Percentiles rank a stretch among this genome's conserved stretches.
Conservation (phyloP, 2,329 filamentous ascomycete genomes). For the Paraconiothyrium sp. region DNA sequence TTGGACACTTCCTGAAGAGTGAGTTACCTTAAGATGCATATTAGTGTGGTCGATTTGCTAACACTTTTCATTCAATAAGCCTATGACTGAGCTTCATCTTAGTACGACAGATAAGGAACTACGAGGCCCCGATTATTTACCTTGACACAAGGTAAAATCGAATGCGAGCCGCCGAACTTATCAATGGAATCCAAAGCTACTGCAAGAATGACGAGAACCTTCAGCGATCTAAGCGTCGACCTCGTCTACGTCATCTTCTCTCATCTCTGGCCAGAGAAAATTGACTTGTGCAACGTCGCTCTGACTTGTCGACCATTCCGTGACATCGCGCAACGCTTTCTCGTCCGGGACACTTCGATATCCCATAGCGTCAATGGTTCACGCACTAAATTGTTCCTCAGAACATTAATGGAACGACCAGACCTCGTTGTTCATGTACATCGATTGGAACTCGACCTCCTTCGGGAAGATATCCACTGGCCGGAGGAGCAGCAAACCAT, state of each 20-base stretch:
- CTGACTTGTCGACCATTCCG: conserved; percentile 16
- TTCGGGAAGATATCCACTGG: conserved; percentile 18
- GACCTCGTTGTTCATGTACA: conserved; percentile 18
- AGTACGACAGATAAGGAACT: no score
- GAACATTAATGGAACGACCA: conserved; percentile 14
- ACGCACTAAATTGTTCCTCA: conserved; percentile 16
- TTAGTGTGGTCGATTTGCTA: no score
- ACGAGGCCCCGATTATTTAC: no score
- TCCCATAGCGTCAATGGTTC: conserved; percentile 12
- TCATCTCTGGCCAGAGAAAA: conserved; percentile 15
- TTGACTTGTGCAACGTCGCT: conserved; percentile 3
- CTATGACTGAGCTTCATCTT: no score
- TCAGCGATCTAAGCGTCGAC: conserved; percentile 17
- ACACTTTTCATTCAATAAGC: no score
- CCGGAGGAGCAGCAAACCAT: conserved; percentile 17
- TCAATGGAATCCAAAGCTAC: background rate
- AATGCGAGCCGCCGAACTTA: background rate
- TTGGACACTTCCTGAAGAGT: no score
- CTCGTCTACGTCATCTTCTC: conserved; percentile 20
- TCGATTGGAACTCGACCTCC: conserved; percentile 17
- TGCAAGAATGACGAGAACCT: conserved; percentile 7
- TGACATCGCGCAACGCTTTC: conserved; percentile 18
- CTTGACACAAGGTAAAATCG: background rate
- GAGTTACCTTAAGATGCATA: no score
- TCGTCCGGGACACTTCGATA: conserved; percentile 15